Base-by-base conservation (phyloP, 805 yeast species). In the Lachancea fermentati region DNA sequence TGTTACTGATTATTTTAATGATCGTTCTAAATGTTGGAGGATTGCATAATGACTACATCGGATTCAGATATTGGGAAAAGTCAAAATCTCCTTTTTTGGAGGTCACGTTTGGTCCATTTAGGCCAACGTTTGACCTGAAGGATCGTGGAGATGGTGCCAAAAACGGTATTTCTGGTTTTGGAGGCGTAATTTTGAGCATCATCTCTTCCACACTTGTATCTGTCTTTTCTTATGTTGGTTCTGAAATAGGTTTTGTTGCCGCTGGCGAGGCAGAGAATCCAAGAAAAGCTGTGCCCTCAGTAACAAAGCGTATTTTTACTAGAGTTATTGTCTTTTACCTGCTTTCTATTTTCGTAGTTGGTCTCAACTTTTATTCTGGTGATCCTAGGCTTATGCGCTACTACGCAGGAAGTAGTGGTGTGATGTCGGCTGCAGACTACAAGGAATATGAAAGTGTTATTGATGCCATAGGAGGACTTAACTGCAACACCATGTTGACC, bases 191-290 rank as follows among this genome's bases (percentile, higher is more conserved):
- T 26, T 60, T 79, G 32, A 75, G 82, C 13, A 60, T 82, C 12
- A 42, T 82, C 34, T 72, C 77, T 1, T 83, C 87, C 1, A 62
- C 77, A 1, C 63, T 78, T 39, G 75, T 78, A 15, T 77, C 86
- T 0, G 67, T 82, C 0, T 85, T 79, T 55, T 81, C 91, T 0
- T 85, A 81, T 54, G 76, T 80, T 34, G 93, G 93, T 0, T 80
- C 87, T 1, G 93, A 84, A 48, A 78, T 80, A 49, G 88, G 85
- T 13, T 77, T 83, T 45, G 76, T 83, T 39, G 88, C 89, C 2
- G 87, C 89, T 1, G 82, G 87, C 58, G 94, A 84, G 58, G 82
- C 87, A 13, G 67, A 79, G 48, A 79, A 81, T 45, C 91, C 93
- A 4, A 22, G 26, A 22, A 75, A 71, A 45, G 79, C 89, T 0